phyloP scores from a whole-genome alignment of 2,329 filamentous ascomycete genomes.

The Coleophoma cylindrospora region DNA sequence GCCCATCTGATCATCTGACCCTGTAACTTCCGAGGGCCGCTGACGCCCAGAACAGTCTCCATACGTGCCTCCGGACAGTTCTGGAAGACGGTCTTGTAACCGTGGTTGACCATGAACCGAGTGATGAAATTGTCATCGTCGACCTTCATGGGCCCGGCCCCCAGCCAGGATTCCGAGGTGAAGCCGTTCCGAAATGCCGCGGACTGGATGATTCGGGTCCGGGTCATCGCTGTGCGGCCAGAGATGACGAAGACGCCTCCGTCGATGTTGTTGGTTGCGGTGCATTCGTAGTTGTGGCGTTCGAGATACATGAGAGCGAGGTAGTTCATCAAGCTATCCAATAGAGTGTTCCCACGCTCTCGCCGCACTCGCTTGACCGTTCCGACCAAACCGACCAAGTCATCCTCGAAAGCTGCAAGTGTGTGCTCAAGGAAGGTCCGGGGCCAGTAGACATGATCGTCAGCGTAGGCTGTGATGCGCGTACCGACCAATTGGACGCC shows the following conservation, averaged over 20 bases:
- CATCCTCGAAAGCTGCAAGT: slow-evolving; percentile 16
- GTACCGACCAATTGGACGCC: slow-evolving; percentile 9
- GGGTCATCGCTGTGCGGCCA: slow-evolving; percentile 46
- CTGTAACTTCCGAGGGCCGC: slow-evolving; percentile 36
- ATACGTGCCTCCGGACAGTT: slow-evolving; percentile 41
- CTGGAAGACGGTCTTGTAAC: slow-evolving; percentile 52
- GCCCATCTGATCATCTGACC: slow-evolving; percentile 52
- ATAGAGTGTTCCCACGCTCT: slow-evolving; percentile 13
- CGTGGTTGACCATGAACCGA: slow-evolving; percentile 41
- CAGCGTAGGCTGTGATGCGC: slow-evolving; percentile 10
- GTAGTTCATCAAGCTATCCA: slow-evolving; percentile 36
- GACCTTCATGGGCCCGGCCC: slow-evolving; percentile 39
- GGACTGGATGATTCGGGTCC: slow-evolving; percentile 43
- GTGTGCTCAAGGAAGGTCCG: slow-evolving; percentile 8
- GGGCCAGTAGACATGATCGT: slow-evolving; percentile 17
- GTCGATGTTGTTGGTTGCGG: slow-evolving; percentile 49
- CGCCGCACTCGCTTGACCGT: slow-evolving; percentile 50
- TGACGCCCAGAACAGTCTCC: slow-evolving; percentile 46
- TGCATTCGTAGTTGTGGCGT: slow-evolving; percentile 58
- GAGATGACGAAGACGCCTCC: slow-evolving; percentile 55
- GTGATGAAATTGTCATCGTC: slow-evolving; percentile 62
- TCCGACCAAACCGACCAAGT: slow-evolving; percentile 45
- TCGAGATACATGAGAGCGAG: slow-evolving; percentile 54
- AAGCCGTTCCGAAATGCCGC: slow-evolving; percentile 37
- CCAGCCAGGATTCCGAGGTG: slow-evolving; percentile 43